Evolutionary conservation across 352 stramenopile genomes (phyloP).

Genomic region (Blastocystis sp.): DNA sequence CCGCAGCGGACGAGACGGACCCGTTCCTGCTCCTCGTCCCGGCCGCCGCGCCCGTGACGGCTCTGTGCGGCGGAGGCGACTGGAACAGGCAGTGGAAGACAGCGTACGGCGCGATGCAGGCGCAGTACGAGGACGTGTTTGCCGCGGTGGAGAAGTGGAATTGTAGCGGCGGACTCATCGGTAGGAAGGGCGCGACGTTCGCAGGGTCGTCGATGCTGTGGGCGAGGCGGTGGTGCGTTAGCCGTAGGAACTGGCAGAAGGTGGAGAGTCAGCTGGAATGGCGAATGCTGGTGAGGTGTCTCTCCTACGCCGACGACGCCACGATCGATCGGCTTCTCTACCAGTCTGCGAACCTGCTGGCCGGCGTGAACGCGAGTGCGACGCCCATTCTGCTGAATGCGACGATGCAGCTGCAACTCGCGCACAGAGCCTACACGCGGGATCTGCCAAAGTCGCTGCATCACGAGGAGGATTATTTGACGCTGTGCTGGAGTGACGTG

Average conservation of each 20-base stretch:
- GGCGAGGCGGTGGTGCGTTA: neutral
- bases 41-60: neutral
- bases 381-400: slow-evolving; percentile 18
- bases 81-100: slow-evolving; percentile 8
- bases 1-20: neutral
- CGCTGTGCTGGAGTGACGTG: slow-evolving; percentile 13
- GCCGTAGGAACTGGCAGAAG: neutral
- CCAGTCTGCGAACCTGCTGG: neutral
- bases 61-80: neutral
- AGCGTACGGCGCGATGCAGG: neutral
- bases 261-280: slow-evolving; percentile 22
- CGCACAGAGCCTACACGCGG: neutral
- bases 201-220: neutral
- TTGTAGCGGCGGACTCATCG: neutral
- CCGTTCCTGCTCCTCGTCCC: neutral
- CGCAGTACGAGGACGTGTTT: neutral
- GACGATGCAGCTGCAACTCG: slow-evolving; percentile 54
- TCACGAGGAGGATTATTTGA: neutral
- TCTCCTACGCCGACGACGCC: neutral
- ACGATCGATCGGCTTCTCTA: slow-evolving; percentile 27
- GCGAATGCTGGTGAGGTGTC: neutral
- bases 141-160: neutral
- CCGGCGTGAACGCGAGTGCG: neutral
- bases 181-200: slow-evolving; percentile 4
- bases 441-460: neutral